Conservation (phyloP, 2,329 filamentous ascomycete genomes). For the Penicillium sp. region DNA sequence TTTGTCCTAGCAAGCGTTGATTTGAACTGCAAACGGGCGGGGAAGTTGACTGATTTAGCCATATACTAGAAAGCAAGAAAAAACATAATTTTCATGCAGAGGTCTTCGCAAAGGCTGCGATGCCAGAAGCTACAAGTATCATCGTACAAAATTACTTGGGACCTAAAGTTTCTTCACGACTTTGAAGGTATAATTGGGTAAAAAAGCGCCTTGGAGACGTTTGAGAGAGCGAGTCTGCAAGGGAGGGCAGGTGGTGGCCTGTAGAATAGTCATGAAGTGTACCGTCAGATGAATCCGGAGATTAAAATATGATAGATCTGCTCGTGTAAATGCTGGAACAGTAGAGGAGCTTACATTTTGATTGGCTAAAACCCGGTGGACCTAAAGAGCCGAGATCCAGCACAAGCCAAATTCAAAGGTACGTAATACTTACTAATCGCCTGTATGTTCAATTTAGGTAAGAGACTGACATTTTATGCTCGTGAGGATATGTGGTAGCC, state of each 20-base stretch:
- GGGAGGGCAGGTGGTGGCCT: background rate
- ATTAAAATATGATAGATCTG: background rate
- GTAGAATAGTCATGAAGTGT: background rate
- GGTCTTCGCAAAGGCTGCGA: background rate
- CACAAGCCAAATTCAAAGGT: no score
- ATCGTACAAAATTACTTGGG: no score
- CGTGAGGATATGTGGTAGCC: no score
- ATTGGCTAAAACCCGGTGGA: background rate
- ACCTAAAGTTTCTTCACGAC: background rate
- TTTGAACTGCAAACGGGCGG: background rate
- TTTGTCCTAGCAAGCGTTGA: background rate
- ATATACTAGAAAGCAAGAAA: background rate
- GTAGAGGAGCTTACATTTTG: background rate
- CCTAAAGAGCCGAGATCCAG: no score
- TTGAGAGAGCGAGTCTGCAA: background rate
- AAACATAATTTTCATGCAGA: background rate
- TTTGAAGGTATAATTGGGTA: background rate
- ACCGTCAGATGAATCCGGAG: background rate
- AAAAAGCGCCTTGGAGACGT: background rate
- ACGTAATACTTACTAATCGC: background rate
- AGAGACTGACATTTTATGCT: no score
- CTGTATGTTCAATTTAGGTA: background rate
- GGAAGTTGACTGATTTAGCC: background rate
- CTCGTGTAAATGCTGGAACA: background rate
- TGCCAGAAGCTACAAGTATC: background rate